Evolutionary conservation across 2,329 filamentous ascomycete genomes (phyloP).

Genomic region (Pseudonectria foliicola): DNA sequence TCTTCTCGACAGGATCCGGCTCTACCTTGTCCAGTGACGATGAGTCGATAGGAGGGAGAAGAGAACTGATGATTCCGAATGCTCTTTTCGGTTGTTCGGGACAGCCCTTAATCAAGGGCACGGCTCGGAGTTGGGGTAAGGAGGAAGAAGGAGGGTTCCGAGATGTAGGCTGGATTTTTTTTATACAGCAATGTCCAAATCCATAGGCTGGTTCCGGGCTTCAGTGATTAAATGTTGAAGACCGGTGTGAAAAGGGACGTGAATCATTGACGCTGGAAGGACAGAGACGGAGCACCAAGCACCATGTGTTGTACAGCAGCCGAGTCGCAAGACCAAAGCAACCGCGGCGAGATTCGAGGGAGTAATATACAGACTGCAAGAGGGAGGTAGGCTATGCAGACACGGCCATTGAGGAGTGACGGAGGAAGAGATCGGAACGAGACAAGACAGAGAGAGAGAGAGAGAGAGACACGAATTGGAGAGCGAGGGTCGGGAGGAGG

Average conservation of each 20-base stretch:
- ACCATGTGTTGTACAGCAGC: conserved; percentile 18
- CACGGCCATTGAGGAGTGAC: conserved; percentile 21
- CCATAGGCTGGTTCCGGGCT: conserved; percentile 15
- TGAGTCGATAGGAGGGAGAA: too few relatives aligned
- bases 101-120: too few relatives aligned
- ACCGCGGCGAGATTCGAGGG: conserved; percentile 7
- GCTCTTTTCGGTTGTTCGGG: too few relatives aligned
- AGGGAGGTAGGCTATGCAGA: conserved; percentile 20
- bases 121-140: too few relatives aligned
- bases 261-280: conserved; percentile 21
- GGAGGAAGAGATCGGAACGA: too few relatives aligned
- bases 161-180: too few relatives aligned
- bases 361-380: conserved; percentile 18
- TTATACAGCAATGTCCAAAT: too few relatives aligned
- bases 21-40: too few relatives aligned
- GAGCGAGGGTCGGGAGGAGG: conserved; percentile 5
- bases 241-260: conserved; percentile 7
- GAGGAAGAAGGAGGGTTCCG: too few relatives aligned
- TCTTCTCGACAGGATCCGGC: too few relatives aligned
- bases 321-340: conserved; percentile 14
- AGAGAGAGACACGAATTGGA: conserved; percentile 2
- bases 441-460: conserved; percentile 16
- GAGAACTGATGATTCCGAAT: too few relatives aligned
- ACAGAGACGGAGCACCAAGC: conserved; percentile 20
- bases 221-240: conserved; percentile 16